Conservation (phyloP, 208 protist species). For the Trypanosoma melophagium region DNA sequence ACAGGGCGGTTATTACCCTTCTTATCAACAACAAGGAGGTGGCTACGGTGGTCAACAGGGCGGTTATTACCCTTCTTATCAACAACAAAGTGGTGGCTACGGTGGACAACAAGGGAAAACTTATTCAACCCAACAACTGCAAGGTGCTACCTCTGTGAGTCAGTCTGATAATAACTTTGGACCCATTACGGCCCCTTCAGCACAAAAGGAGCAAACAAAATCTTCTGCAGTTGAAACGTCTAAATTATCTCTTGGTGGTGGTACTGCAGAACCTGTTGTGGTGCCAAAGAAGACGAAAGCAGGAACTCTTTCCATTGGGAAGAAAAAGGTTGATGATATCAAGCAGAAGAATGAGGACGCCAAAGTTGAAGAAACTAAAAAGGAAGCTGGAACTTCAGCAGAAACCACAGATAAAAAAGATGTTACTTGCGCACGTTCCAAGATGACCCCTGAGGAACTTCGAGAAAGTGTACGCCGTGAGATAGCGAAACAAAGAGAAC, state of each 20-base stretch:
- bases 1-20: constrained; percentile 12
- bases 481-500: constrained; percentile 70
- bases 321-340: constrained; percentile 46
- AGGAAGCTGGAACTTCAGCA: constrained; percentile 20
- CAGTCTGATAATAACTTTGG: background rate
- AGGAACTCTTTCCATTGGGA: constrained; percentile 68
- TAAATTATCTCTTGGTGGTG: constrained; percentile 69
- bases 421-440: constrained; percentile 19
- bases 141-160: background rate
- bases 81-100: constrained; percentile 19
- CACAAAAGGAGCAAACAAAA: constrained; percentile 19
- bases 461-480: constrained; percentile 70
- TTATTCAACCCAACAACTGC: constrained; percentile 14
- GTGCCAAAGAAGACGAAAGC: constrained; percentile 65
- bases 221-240: constrained; percentile 30
- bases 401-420: constrained; percentile 32
- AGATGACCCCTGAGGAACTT: constrained; percentile 62
- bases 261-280: constrained; percentile 24
- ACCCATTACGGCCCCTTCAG: background rate
- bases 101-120: constrained; percentile 6
- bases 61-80: background rate
- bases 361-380: constrained; percentile 25
- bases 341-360: constrained; percentile 25
- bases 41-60: constrained; percentile 24
- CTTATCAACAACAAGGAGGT: constrained; percentile 13